Evolutionary conservation across 495 filamentous ascomycete genomes (phyloP), one percentile per base, ranked within the genome.

Genomic region (Entonaema liquescens): DNA sequence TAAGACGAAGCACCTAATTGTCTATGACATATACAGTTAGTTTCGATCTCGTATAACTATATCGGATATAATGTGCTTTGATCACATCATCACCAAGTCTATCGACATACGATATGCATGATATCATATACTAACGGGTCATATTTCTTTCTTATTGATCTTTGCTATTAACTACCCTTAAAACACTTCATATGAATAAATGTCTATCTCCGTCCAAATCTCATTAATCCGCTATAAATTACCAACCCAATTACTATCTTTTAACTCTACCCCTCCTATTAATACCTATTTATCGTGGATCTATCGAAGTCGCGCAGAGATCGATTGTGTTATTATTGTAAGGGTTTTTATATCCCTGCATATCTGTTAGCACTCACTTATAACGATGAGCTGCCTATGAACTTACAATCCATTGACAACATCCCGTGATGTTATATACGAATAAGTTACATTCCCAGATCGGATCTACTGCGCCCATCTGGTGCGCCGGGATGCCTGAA

Each of bases 401-500:
- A 74, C 72, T 75, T 50, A 77, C 75, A 19, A 65, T 75, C 12
- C 61, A 57, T 55, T 77, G 75, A 33, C 75, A 77, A 65, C 75
- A 77, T 52, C 75, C 75, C 35, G 73, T 73, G 62, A 73, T 75
- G 42, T 77, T 77, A 56, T 77, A 75, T 19, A 77, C 75, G 42
- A 59, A 75, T 5, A 75, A 58, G 50, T 77, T 77, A 62, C 75
- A 77, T 31, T 75, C 70, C 55, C 71, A 77, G 13, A 67, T 69
- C 2, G 75, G 73, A 31, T 77, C 49, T 1, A 62, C 68, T 5
- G 53, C 64, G 12, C 75, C 75, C 62, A 74, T 61, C 59, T 75
- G 62, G 42, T 75, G 73, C 11, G 75, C 75, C 29, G 55, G 1
- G 31, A 77, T 35, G 12, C 75, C 75, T 77, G 33, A 42, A 26